Base-by-base conservation (phyloP, 2,329 filamentous ascomycete genomes). In the Trichophaea hybrida region DNA sequence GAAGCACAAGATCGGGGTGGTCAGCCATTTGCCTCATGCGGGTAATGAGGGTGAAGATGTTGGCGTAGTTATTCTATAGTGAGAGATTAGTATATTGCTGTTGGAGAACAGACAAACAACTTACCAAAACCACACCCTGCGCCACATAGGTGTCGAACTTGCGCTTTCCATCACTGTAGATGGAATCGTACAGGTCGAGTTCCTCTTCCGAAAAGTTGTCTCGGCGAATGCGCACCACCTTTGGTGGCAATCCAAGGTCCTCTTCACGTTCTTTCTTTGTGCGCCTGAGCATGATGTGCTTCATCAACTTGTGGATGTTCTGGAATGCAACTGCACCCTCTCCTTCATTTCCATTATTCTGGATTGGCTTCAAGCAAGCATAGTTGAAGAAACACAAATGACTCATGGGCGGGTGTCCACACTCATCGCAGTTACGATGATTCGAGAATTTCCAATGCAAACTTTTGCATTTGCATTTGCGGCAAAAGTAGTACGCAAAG, bases 31-130 rank as follows among this genome's bases (percentile, higher is more conserved):
- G 93, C 58, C 93, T 85, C 91, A 98, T 97, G 72, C 95, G 90
- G 88, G 97, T 97, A 70, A 98, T 96, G 58, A 98, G 79, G 70
- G 90, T 91, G 69, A 98, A 98, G 65, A 98, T 97, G 71, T 98
- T 98, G 75, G 93, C 93, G 68, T 97, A 97, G 71, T 96, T 95
- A 76, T 97, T 89, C 62, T 24, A 24, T 24, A 24, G 3, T 24
- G 24, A 24, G 66, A 24, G 24, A 24, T 24, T 24, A 24, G 24
- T 24, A 49, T 44, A 33, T 2, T 15, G 24, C 12, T n/a, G 44
- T 64, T 59, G 61, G 57, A 12, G 8, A 32, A 57, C 59, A 46
- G 60, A 67, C 66, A 55, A 24, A 24, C 24, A 24, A 24, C 24
- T 24, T 24, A 24, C 24, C 24, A 98, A 79, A 73, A 98, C 82